Base-by-base conservation (phyloP, 2,329 filamentous ascomycete species). In the Decorospora gaudefroyi region DNA sequence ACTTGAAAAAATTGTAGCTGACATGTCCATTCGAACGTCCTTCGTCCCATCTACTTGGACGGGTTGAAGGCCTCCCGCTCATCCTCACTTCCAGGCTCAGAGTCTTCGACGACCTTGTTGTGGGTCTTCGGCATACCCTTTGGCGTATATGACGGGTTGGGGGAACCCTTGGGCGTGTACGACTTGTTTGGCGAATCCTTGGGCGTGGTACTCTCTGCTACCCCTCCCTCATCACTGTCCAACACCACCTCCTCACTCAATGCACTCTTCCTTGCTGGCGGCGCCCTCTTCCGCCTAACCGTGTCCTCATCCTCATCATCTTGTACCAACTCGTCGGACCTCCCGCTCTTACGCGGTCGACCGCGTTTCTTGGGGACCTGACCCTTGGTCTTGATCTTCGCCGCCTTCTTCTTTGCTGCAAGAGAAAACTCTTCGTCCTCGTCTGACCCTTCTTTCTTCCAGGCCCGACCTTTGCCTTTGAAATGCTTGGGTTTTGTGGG, bases 391-490 rank as follows among this genome's bases (percentile, higher is more conserved):
- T 55, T 55, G 22, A 43, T 31, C 7, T 46, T 47, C 11, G 49
- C 54, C 34, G 42, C 44, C 31, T 56, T 56, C 39, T 53, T 65
- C 46, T 48, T 56, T 31, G 53, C 62, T 13, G 51, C 49, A 6
- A 44, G 28, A 8, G 51, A 59, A 35, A 62, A 62, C 17, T 67
- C 62, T 18, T 64, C 49, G 29, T 67, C 65, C 39, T 66, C 65
- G 16, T 66, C 64, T 4, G 61, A 61, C 2, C 55, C 57, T 10
- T 63, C 60, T 37, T 67, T 67, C 43, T 62, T 64, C 61, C 62
- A 65, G 4, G 61, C 61, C 11, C 64, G 50, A 6, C 64, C 63
- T 46, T 65, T 67, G 21, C 62, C 61, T 29, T 67, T 67, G 53
- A 61, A 66, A 30, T 66, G 59, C 32, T 60, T 63, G n/a, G 53